Evolutionary conservation across 805 yeast genomes (phyloP).

Genomic region (Jamesozyma lodderae): DNA sequence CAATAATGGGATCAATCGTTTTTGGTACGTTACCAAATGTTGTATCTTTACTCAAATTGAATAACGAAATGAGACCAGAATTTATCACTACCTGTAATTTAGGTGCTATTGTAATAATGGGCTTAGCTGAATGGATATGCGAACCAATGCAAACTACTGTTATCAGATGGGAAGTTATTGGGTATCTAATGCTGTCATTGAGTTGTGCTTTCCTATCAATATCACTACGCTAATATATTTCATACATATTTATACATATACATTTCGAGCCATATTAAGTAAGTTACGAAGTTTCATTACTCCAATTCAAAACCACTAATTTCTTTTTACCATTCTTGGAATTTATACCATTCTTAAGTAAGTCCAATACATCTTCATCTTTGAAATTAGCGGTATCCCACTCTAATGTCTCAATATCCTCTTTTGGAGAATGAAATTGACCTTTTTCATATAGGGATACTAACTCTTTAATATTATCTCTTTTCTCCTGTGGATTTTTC

Average conservation of each 20-base stretch:
- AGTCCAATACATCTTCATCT: slow-evolving; percentile 35
- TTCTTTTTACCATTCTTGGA: slow-evolving; percentile 27
- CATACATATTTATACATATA: background rate
- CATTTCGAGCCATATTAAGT: background rate
- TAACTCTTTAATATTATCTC: slow-evolving; percentile 44
- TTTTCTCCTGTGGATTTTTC: slow-evolving; percentile 51
- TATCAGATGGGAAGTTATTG: slow-evolving; percentile 29
- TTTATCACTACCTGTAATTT: slow-evolving; percentile 23
- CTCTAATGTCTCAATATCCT: slow-evolving; percentile 32
- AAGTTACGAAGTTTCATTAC: too few relatives aligned
- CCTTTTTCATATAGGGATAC: slow-evolving; percentile 50
- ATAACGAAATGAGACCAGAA: slow-evolving; percentile 20
- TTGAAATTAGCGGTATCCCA: slow-evolving; percentile 25
- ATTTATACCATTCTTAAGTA: slow-evolving; percentile 37
- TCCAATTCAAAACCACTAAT: slow-evolving; percentile 25
- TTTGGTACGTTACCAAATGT: slow-evolving; percentile 24
- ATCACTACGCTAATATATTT: slow-evolving; percentile 5
- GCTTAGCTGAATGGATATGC: slow-evolving; percentile 24
- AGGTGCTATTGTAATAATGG: slow-evolving; percentile 23
- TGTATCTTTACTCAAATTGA: slow-evolving; percentile 20
- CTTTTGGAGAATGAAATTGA: slow-evolving; percentile 43
- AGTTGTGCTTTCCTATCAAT: slow-evolving; percentile 17
- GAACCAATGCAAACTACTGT: slow-evolving; percentile 23
- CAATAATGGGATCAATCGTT: slow-evolving; percentile 9
- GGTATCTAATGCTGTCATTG: slow-evolving; percentile 23